These are phyloP conservation scores for Neocallimastix lanati DNA, from an alignment of 192 early-diverging fungal species.

Conservation along the genomic window DNA sequence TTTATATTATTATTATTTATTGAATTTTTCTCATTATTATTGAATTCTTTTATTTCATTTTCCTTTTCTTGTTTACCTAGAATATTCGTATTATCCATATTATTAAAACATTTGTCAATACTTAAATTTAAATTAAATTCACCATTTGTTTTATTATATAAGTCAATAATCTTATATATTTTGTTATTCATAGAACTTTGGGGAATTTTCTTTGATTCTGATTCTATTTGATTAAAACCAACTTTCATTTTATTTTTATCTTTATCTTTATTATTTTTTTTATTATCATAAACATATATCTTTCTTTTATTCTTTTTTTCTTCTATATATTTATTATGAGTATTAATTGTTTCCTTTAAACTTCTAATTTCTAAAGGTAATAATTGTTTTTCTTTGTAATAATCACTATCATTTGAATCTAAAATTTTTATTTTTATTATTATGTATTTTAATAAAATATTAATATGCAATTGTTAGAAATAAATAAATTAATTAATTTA, in stretches of 20 bases:
- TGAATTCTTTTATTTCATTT: too few relatives aligned
- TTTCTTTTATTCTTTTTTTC: not conserved
- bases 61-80: too few relatives aligned
- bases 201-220: not conserved
- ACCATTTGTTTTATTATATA: not conserved
- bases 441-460: too few relatives aligned
- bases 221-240: not conserved
- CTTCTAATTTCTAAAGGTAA: not conserved
- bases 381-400: not conserved
- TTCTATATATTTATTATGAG: not conserved
- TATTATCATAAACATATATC: not conserved
- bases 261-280: not conserved
- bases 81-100: too few relatives aligned
- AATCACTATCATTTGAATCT: not conserved
- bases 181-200: not conserved
- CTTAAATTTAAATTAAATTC: not conserved
- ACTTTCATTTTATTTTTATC: not conserved
- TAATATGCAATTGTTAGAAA: too few relatives aligned
- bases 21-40: too few relatives aligned
- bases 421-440: too few relatives aligned
- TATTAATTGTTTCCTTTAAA: not conserved
- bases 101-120: not conserved
- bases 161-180: not conserved
- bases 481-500: too few relatives aligned
- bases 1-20: too few relatives aligned